Evolutionary conservation across 2,329 filamentous ascomycete species (phyloP), one percentile per base, ranked within the genome.

Genomic region (Metarhizium rileyi): DNA sequence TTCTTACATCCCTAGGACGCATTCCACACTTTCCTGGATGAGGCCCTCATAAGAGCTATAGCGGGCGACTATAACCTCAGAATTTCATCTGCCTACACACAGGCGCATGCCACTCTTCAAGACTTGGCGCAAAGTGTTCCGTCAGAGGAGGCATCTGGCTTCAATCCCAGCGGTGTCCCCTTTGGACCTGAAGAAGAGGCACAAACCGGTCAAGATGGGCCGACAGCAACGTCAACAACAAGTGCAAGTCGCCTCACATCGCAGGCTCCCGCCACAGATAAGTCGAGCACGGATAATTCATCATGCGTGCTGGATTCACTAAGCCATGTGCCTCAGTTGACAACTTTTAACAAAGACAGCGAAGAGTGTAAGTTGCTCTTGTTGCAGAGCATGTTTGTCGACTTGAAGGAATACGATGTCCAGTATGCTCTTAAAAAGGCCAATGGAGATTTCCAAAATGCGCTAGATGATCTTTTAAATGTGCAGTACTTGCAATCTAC

Each of bases 381-480:
- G 46, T 75, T 97, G 18, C 70, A 72, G 9, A 75, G 79, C 23
- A 86, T 93, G 63, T 95, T 96, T 58, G 79, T 83, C 0, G 77
- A 75, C 1, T 71, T 90, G 40, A 83, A 82, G 44, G 70, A 70
- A 0, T 79, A 82, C 44, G 83, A 87, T 40, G 74, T 95, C 26
- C 70, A 71, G 40, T 77, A 83, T 54, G 79, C 82, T 0, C 67
- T 95, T 46, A 80, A 78, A 55, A 87, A 87, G 59, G 79, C 75
- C 27, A 74, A 78, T 10, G 80, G 83, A 0, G 80, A 88, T 55
- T 78, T 87, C 36, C 78, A 83, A 51, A 73, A 74, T 14, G 81
- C 88, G 1, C 82, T 94, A 53, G 89, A 95, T 58, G 82, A 89
- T 51, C 71, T 97, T 12, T 75, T 96, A 28, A 94, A 86, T 56